phyloP scores from a whole-genome alignment of 2,329 filamentous ascomycete species.

The Parascedosporium putredinis region DNA sequence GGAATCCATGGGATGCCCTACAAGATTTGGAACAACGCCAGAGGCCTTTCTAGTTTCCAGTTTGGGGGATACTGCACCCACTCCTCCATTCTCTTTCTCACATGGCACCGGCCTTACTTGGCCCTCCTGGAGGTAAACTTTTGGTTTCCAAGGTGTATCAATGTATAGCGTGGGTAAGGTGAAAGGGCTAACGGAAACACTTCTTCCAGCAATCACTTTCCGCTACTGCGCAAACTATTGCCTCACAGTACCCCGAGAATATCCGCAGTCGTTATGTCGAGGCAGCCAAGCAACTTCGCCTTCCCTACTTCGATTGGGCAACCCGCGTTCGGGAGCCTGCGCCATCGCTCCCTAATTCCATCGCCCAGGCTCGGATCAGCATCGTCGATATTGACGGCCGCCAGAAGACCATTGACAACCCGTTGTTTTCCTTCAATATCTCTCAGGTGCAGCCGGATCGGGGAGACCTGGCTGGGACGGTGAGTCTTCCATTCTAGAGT shows the following conservation, averaged over 20 bases:
- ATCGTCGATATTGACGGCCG: conserved; percentile 14
- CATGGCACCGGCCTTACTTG: conserved; percentile 59
- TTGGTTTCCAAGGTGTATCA: not conserved
- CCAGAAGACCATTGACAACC: conserved; percentile 17
- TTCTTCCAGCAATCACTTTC: conserved; percentile 17
- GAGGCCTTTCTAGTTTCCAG: conserved; percentile 13
- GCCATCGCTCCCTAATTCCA: conserved; percentile 13
- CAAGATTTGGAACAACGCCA: conserved; percentile 38
- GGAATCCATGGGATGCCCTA: conserved; percentile 74
- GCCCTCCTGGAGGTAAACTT: conserved; percentile 46
- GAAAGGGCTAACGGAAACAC: not conserved
- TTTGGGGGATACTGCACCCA: conserved; percentile 50
- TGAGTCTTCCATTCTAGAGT: not conserved
- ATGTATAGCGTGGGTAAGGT: no score
- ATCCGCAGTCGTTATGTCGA: conserved; percentile 15
- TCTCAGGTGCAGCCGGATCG: conserved; percentile 1
- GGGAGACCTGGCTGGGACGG: not conserved
- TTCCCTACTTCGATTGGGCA: conserved; percentile 26
- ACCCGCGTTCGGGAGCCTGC: conserved; percentile 9
- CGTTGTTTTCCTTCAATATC: conserved; percentile 17
- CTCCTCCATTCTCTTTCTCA: conserved; percentile 47
- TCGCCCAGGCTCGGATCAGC: conserved; percentile 14
- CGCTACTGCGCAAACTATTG: conserved; percentile 15
- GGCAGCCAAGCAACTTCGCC: conserved; percentile 19
- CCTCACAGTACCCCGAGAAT: conserved; percentile 14